A percentile compares a stretch with the other conserved stretches of the same genome.
These are phyloP conservation scores for Urtica urens DNA, from an alignment of 306 rosid genomes.

Conservation along the genomic window DNA sequence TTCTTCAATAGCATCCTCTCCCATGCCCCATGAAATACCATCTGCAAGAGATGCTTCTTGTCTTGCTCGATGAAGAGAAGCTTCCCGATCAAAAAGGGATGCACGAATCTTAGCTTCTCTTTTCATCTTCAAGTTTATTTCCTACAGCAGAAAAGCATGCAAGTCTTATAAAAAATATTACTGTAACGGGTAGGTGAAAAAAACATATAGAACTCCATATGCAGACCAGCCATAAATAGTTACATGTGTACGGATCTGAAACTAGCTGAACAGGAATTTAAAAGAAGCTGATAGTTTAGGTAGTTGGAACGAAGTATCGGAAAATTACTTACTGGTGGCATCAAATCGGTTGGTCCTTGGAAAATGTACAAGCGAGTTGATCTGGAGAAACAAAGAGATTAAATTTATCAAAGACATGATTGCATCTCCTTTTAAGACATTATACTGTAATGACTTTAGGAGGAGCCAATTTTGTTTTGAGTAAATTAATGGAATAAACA, in stretches of 20 bases:
- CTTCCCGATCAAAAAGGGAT: constrained; percentile 59
- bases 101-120: constrained; percentile 58
- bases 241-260: background rate
- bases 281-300: background rate
- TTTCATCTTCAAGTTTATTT: constrained; percentile 38
- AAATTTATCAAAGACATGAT: constrained; percentile 12
- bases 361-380: constrained; percentile 87
- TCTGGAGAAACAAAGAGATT: constrained; percentile 31
- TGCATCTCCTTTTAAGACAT: background rate
- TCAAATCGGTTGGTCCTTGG: constrained; percentile 85
- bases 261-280: background rate
- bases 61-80: constrained; percentile 86
- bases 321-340: constrained; percentile 63
- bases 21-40: constrained; percentile 97
- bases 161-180: background rate
- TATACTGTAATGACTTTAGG: background rate
- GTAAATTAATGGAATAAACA: too few species aligned
- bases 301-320: background rate
- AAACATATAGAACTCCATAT: background rate
- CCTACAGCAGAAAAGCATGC: constrained; percentile 34
- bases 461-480: too few species aligned
- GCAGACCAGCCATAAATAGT: constrained; percentile 5
- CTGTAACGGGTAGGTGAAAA: background rate
- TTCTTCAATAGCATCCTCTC: constrained; percentile 95
- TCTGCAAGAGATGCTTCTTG: constrained; percentile 65